Evolutionary conservation across 768 basidiomycete genomes (phyloP).

Genomic region (Mrakia hoshinonis): DNA sequence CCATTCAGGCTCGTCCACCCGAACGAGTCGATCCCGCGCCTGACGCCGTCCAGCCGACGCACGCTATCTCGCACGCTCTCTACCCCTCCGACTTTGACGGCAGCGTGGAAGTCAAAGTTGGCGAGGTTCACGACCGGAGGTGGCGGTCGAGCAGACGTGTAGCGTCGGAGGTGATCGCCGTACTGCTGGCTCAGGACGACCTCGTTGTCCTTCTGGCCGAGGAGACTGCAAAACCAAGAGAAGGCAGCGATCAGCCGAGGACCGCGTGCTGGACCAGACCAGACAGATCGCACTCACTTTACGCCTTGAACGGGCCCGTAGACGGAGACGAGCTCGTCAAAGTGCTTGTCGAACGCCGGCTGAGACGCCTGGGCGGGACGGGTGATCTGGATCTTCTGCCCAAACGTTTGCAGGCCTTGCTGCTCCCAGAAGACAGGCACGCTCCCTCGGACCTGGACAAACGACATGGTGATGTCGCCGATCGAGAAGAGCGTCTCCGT

Average conservation of each 20-base stretch:
- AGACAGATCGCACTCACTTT: constrained; percentile 44
- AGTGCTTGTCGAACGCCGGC: constrained; percentile 93
- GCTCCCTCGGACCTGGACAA: constrained; percentile 87
- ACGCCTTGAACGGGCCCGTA: constrained; percentile 79
- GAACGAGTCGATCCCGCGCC: constrained; percentile 62
- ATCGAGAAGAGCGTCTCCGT: constrained; percentile 86
- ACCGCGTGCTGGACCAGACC: no score
- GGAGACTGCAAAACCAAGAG: constrained; percentile 43
- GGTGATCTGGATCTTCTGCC: constrained; percentile 78
- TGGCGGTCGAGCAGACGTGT: constrained; percentile 39
- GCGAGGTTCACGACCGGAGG: constrained; percentile 61
- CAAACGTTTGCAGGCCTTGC: constrained; percentile 88
- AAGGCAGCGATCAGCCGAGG: not conserved
- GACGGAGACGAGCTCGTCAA: constrained; percentile 72
- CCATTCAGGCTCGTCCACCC: constrained; percentile 76
- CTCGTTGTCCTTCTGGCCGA: constrained; percentile 89
- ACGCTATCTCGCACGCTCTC: constrained; percentile 73
- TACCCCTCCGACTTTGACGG: constrained; percentile 70
- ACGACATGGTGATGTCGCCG: constrained; percentile 78
- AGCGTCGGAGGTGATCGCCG: constrained; percentile 55
- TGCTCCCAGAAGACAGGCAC: constrained; percentile 99
- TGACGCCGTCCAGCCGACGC: constrained; percentile 53
- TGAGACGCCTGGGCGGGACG: constrained; percentile 81
- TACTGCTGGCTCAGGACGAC: constrained; percentile 73
- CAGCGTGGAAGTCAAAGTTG: constrained; percentile 87